These are phyloP conservation scores for Pichia terricola DNA, from an alignment of 1,139 yeast species.

Conservation along the genomic window DNA sequence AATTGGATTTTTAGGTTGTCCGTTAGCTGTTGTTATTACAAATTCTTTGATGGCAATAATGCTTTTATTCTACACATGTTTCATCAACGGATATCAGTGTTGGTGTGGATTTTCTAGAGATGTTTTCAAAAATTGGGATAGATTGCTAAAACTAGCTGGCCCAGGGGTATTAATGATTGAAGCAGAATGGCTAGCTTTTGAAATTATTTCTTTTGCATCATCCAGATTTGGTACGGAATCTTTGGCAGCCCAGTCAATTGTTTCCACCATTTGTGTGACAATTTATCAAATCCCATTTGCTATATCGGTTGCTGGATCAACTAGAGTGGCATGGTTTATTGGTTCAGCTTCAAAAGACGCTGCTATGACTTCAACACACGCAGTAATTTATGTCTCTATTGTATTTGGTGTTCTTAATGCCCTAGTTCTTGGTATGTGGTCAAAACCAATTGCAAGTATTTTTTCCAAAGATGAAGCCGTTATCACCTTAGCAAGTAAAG, in stretches of 20 bases:
- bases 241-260: slow-evolving; percentile 66
- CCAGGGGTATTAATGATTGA: slow-evolving; percentile 61
- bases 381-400: slow-evolving; percentile 34
- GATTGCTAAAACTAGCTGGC: slow-evolving; percentile 42
- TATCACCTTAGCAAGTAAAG: slow-evolving; percentile 39
- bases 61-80: slow-evolving; percentile 37
- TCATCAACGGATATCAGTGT: slow-evolving; percentile 45
- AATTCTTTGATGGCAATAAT: slow-evolving; percentile 57
- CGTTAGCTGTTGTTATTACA: slow-evolving; percentile 60
- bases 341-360: slow-evolving; percentile 57
- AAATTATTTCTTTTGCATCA: slow-evolving; percentile 51
- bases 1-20: slow-evolving; percentile 68
- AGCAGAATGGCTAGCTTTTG: slow-evolving; percentile 65
- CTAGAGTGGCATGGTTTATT: slow-evolving; percentile 68
- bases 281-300: slow-evolving; percentile 72
- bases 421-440: slow-evolving; percentile 30
- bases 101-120: slow-evolving; percentile 40
- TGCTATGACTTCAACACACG: slow-evolving; percentile 34
- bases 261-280: slow-evolving; percentile 58
- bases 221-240: slow-evolving; percentile 56
- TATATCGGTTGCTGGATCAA: slow-evolving; percentile 62
- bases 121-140: slow-evolving; percentile 41
- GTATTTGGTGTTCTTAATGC: slow-evolving; percentile 31
- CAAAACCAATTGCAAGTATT: slow-evolving; percentile 35
- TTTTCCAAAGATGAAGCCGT: slow-evolving; percentile 45